Evolutionary conservation across 208 protist species (phyloP).

Genomic region (Naegleria gruberi): DNA sequence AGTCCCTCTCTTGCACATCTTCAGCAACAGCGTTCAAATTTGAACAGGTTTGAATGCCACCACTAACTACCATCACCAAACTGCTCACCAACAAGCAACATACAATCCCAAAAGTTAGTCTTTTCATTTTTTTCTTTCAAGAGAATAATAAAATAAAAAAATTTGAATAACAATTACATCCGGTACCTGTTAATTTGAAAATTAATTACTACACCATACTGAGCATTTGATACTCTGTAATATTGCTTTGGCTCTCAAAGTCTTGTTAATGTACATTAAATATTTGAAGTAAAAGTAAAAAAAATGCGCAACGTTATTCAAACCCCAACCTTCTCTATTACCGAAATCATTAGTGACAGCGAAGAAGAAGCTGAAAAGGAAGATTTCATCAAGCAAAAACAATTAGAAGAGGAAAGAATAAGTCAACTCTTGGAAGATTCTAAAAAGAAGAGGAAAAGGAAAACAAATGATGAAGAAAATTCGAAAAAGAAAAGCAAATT

Average conservation of each 20-base stretch:
- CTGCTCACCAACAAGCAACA: too few species aligned
- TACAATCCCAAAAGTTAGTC: too few species aligned
- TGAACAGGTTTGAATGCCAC: not conserved
- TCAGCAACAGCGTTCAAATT: not conserved
- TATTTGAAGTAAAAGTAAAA: not conserved
- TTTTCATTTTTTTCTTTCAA: too few species aligned
- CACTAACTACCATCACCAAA: too few species aligned
- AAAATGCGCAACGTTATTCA: not conserved
- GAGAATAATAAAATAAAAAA: too few species aligned
- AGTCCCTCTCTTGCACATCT: not conserved
- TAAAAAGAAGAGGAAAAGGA: not conserved
- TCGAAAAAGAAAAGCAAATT: not conserved
- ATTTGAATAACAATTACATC: too few species aligned
- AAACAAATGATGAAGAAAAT: not conserved
- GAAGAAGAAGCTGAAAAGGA: not conserved
- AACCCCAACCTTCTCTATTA: not conserved
- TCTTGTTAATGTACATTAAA: not conserved
- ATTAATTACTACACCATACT: too few species aligned
- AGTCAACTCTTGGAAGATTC: not conserved
- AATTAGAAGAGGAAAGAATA: not conserved
- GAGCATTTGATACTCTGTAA: too few species aligned
- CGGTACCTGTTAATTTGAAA: too few species aligned
- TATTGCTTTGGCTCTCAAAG: too few species aligned
- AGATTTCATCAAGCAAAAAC: not conserved
- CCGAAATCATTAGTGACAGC: not conserved